These are phyloP conservation scores for Ophiostoma ulmi DNA, from an alignment of 2,329 filamentous ascomycete species.

Conservation along the genomic window DNA sequence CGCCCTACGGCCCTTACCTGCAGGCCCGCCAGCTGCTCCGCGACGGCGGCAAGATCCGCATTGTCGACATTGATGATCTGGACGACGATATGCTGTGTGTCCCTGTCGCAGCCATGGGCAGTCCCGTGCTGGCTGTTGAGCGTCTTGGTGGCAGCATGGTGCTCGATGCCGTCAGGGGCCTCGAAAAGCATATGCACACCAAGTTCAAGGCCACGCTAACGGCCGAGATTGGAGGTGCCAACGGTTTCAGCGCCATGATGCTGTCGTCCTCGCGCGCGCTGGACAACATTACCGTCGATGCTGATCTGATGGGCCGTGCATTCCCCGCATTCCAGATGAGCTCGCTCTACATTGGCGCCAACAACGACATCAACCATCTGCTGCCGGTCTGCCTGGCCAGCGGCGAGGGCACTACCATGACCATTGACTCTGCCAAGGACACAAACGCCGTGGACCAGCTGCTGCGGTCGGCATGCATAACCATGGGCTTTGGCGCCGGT, in stretches of 20 bases:
- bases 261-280: slow-evolving; percentile 37
- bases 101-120: slow-evolving; percentile 42
- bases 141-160: slow-evolving; percentile 40
- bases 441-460: slow-evolving; percentile 41
- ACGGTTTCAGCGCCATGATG: slow-evolving; percentile 43
- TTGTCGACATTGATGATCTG: slow-evolving; percentile 39
- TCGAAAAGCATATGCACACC: slow-evolving; percentile 34
- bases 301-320: slow-evolving; percentile 38
- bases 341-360: slow-evolving; percentile 23
- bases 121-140: slow-evolving; percentile 41
- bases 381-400: slow-evolving; percentile 34
- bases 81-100: slow-evolving; percentile 42
- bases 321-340: slow-evolving; percentile 30
- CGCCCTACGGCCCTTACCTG: slow-evolving; percentile 36
- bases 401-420: slow-evolving; percentile 31
- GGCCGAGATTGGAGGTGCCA: slow-evolving; percentile 52
- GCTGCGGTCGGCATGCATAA: slow-evolving; percentile 38
- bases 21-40: slow-evolving; percentile 39
- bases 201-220: slow-evolving; percentile 40
- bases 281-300: slow-evolving; percentile 36
- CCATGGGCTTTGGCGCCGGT: slow-evolving; percentile 40
- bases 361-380: slow-evolving; percentile 24
- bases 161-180: slow-evolving; percentile 36
- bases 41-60: slow-evolving; percentile 38
- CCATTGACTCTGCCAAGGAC: slow-evolving; percentile 27